A percentile compares a stretch with the other conserved stretches of the same genome.
These are phyloP conservation scores for Phytophthora citrophthora DNA, from an alignment of 352 stramenopile genomes.

Conservation along the genomic window DNA sequence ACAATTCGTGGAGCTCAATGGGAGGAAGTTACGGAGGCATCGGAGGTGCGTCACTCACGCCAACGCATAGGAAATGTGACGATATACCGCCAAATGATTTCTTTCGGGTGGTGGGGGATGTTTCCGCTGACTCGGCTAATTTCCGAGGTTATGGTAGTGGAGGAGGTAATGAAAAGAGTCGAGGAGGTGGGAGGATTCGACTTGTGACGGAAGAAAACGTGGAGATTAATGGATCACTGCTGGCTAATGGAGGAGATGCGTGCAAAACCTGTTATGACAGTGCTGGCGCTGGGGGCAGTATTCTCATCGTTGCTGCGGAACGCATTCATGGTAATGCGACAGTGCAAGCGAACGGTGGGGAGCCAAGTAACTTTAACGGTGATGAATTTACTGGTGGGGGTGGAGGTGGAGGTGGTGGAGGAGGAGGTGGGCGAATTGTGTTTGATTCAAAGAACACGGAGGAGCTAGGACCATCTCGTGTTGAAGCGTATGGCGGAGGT, in stretches of 20 bases:
- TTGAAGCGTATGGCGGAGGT: conserved; percentile 63
- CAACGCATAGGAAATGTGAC: conserved; percentile 49
- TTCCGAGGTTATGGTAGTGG: conserved; percentile 88
- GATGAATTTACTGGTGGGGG: conserved; percentile 45
- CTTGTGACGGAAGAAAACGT: conserved; percentile 45
- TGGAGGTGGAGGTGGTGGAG: conserved; percentile 57
- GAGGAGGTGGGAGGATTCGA: conserved; percentile 69
- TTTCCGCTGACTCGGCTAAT: conserved; percentile 51
- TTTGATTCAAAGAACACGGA: conserved; percentile 51
- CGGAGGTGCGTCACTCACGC: conserved; percentile 68
- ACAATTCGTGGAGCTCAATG: conserved; percentile 72
- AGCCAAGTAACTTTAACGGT: conserved; percentile 45
- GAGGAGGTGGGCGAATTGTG: conserved; percentile 61
- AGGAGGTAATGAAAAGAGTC: conserved; percentile 61
- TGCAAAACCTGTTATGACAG: conserved; percentile 61
- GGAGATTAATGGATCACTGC: conserved; percentile 65
- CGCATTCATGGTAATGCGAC: conserved; percentile 48
- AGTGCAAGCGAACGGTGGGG: conserved; percentile 62
- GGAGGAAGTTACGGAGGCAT: conserved; percentile 81
- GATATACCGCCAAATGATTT: conserved; percentile 62
- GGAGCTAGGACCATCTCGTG: conserved; percentile 41
- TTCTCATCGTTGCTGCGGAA: conserved; percentile 44
- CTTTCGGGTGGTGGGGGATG: conserved; percentile 70
- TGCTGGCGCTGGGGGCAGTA: conserved; percentile 57
- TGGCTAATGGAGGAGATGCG: conserved; percentile 71